Conservation (phyloP, 345 rosid species). For the Kernera saxatilis region DNA sequence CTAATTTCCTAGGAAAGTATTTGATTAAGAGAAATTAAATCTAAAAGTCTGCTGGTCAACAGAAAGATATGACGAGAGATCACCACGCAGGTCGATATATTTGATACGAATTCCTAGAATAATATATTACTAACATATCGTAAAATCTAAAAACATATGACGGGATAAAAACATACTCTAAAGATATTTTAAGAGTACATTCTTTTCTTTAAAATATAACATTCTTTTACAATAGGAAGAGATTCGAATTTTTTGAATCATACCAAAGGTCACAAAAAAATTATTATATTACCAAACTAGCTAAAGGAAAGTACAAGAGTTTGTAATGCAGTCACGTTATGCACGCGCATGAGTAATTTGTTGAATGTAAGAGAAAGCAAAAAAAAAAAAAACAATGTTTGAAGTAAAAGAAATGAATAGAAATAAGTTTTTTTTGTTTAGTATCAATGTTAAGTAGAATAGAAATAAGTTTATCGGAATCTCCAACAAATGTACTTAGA, state of each 20-base stretch:
- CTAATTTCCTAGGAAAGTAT: neutral
- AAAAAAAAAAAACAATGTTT: neutral
- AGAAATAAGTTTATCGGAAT: too few species aligned
- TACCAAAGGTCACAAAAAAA: neutral
- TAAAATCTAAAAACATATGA: conserved; percentile 8
- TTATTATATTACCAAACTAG: neutral
- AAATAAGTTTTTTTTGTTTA: too few species aligned
- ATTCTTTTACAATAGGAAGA: neutral
- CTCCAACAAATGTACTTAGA: too few species aligned
- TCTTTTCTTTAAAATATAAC: neutral
- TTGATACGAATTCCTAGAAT: conserved; percentile 18
- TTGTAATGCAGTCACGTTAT: neutral
- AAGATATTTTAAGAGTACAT: neutral
- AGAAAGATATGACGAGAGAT: conserved; percentile 16
- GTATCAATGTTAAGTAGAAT: too few species aligned
- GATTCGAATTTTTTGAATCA: neutral
- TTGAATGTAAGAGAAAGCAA: neutral
- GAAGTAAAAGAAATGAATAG: neutral
- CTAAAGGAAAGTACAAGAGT: neutral
- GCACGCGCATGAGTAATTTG: neutral
- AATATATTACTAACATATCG: conserved; percentile 2
- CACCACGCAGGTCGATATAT: conserved; percentile 29
- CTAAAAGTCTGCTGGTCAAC: conserved; percentile 13
- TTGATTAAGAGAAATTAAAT: neutral
- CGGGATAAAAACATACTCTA: neutral